Evolutionary conservation across 176 grass and related monocot genomes (phyloP).

Genomic region (Ensete glaucum): DNA sequence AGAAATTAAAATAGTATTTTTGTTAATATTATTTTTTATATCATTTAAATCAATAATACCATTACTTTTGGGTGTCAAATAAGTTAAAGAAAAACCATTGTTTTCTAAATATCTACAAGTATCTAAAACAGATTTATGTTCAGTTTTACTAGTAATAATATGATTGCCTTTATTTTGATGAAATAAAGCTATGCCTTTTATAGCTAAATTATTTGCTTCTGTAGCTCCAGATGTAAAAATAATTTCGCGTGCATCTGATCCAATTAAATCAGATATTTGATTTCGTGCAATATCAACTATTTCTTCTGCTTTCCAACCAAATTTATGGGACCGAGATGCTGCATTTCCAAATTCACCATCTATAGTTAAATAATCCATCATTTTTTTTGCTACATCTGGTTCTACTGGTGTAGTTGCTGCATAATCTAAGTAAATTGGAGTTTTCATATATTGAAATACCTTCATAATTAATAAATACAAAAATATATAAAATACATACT

Average conservation of each 20-base stretch:
- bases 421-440: conserved; percentile 18
- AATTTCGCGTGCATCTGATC: conserved; percentile 8
- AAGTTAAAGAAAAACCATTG: conserved; percentile 15
- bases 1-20: conserved; percentile 8
- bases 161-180: not conserved
- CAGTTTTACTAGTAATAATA: conserved; percentile 15
- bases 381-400: conserved; percentile 11
- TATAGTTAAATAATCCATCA: conserved; percentile 4
- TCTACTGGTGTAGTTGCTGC: conserved; percentile 21
- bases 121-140: conserved; percentile 23
- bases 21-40: conserved; percentile 4
- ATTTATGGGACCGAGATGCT: conserved; percentile 9
- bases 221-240: conserved; percentile 24
- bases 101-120: conserved; percentile 9
- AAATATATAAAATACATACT: too few relatives aligned
- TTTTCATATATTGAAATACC: too few relatives aligned
- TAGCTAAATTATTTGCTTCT: conserved; percentile 21
- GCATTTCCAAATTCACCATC: conserved; percentile 22
- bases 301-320: conserved; percentile 12
- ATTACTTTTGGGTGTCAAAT: conserved; percentile 1
- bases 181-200: conserved; percentile 19
- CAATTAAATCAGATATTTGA: conserved; percentile 2
- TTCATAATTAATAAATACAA: too few relatives aligned
- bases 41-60: conserved; percentile 11
- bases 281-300: conserved; percentile 13